Percentiles rank a stretch among this genome's conserved stretches.
phyloP scores from a whole-genome alignment of 2,329 filamentous ascomycete genomes.

The Anthostomella pinea region DNA sequence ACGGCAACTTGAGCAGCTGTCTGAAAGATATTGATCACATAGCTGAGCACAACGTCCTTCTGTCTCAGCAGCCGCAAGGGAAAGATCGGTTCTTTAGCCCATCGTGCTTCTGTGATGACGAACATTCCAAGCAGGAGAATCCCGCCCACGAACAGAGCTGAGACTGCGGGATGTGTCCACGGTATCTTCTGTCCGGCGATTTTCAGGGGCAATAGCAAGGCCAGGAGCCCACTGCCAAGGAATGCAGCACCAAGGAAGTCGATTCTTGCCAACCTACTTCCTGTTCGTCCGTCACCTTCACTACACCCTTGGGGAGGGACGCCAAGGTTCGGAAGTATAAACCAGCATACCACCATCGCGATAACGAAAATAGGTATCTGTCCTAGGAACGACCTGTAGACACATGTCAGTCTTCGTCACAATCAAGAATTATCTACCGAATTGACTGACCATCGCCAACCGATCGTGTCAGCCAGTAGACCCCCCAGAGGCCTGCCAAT shows the following conservation, averaged over 20 bases:
- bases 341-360: constrained; percentile 40
- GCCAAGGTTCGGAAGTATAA: constrained; percentile 34
- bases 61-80: constrained; percentile 53
- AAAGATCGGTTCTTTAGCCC: constrained; percentile 55
- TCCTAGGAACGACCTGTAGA: constrained; percentile 50
- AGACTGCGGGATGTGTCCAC: constrained; percentile 37
- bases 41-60: constrained; percentile 51
- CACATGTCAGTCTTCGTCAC: constrained; percentile 11
- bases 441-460: constrained; percentile 62
- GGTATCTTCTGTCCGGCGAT: constrained; percentile 38
- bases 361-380: constrained; percentile 54
- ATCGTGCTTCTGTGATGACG: constrained; percentile 36
- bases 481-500: constrained; percentile 57
- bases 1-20: constrained; percentile 56
- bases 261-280: constrained; percentile 46
- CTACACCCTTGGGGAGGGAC: constrained; percentile 7
- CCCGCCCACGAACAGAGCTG: constrained; percentile 30
- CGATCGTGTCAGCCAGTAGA: constrained; percentile 58
- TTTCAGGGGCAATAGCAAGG: constrained; percentile 38
- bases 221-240: constrained; percentile 35
- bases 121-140: constrained; percentile 32
- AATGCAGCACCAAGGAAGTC: constrained; percentile 57
- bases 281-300: constrained; percentile 14
- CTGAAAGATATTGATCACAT: constrained; percentile 52
- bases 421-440: too few species aligned